Evolutionary conservation across 345 rosid species (phyloP).

Genomic region (Eucalyptus sp.): DNA sequence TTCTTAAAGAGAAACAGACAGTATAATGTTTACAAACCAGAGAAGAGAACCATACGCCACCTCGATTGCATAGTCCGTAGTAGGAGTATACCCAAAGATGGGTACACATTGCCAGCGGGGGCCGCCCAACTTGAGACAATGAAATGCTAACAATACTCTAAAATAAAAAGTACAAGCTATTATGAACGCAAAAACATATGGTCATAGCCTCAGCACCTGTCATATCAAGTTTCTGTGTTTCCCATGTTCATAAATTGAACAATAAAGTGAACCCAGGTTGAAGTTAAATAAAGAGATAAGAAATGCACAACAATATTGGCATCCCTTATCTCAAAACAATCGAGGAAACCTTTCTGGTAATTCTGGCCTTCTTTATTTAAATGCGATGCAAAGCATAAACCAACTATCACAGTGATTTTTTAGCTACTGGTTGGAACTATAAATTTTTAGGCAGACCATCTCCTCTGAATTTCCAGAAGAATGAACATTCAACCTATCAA

Average conservation of each 20-base stretch:
- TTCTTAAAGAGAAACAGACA: background rate
- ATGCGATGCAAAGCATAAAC: background rate
- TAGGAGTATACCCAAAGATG: background rate
- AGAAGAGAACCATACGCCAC: background rate
- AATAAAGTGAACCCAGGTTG: background rate
- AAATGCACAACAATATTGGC: background rate
- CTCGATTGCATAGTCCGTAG: background rate
- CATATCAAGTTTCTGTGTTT: background rate
- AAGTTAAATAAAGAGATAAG: background rate
- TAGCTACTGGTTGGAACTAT: background rate
- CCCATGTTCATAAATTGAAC: background rate
- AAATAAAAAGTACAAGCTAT: background rate
- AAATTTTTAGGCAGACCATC: conserved; percentile 37
- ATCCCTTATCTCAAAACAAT: background rate
- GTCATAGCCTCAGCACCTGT: background rate
- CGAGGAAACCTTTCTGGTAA: background rate
- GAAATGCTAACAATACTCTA: background rate
- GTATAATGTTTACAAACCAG: background rate
- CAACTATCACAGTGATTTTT: background rate
- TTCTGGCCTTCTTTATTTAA: background rate
- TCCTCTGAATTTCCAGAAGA: conserved; percentile 53
- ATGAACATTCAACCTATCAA: conserved; percentile 57
- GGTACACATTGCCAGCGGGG: background rate
- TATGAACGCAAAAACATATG: background rate
- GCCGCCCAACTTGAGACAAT: background rate